Evolutionary conservation across 1,284 basidiomycete species (phyloP).

Genomic region (Ganoderma resinaceum): DNA sequence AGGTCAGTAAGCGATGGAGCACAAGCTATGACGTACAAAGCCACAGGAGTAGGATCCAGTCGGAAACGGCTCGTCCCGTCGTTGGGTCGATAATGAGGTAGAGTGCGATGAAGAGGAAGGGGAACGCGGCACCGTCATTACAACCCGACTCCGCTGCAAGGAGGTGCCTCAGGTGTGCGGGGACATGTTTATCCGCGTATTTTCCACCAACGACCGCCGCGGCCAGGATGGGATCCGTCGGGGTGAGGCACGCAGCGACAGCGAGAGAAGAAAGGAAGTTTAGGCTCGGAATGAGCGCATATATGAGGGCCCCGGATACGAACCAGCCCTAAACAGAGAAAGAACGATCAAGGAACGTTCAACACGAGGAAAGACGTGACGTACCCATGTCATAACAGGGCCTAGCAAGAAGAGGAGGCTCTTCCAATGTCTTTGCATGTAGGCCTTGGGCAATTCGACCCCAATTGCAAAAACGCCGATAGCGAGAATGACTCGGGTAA

Average conservation of each 20-base stretch:
- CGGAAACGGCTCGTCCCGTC: constrained; percentile 71
- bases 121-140: constrained; percentile 96
- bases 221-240: constrained; percentile 94
- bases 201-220: constrained; percentile 95
- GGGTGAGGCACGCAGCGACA: constrained; percentile 93
- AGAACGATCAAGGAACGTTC: constrained; percentile 1
- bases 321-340: constrained; percentile 79
- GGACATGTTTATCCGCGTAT: constrained; percentile 98
- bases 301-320: constrained; percentile 88
- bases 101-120: constrained; percentile 93
- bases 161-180: constrained; percentile 91
- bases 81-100: constrained; percentile 83
- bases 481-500: constrained; percentile 95
- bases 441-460: constrained; percentile 93
- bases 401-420: constrained; percentile 87
- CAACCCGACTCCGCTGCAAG: constrained; percentile 93
- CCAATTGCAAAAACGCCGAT: constrained; percentile 99
- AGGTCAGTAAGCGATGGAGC: constrained; percentile 8
- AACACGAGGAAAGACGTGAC: constrained; percentile 33
- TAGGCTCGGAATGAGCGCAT: constrained; percentile 86
- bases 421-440: constrained; percentile 91
- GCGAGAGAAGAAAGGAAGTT: constrained; percentile 89
- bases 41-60: constrained; percentile 90
- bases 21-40: constrained; percentile 62
- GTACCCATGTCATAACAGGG: constrained; percentile 90